Evolutionary conservation across 768 basidiomycete species (phyloP).

Genomic region (Phanerochaete carnosa): DNA sequence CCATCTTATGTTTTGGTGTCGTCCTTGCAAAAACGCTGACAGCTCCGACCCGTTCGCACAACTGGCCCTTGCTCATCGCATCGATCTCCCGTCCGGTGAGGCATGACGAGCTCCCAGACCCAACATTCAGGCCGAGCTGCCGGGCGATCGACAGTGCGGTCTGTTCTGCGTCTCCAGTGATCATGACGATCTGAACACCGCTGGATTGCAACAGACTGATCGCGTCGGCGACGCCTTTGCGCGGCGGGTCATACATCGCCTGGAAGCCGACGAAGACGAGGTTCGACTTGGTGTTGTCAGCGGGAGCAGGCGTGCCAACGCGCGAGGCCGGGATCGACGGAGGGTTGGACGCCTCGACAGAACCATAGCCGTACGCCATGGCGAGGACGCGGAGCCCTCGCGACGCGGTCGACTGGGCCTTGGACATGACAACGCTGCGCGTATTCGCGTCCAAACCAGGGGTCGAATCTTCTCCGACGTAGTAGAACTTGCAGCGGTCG

Average conservation of each 20-base stretch:
- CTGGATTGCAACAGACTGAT: constrained; percentile 77
- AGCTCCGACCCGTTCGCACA: constrained; percentile 76
- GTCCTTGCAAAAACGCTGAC: constrained; percentile 93
- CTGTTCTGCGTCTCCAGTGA: constrained; percentile 91
- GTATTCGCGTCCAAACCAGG: constrained; percentile 72
- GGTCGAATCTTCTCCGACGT: constrained; percentile 86
- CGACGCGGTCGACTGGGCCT: constrained; percentile 68
- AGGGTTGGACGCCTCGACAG: constrained; percentile 36
- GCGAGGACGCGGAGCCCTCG: constrained; percentile 85
- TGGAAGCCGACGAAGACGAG: constrained; percentile 91
- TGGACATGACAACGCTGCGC: constrained; percentile 61
- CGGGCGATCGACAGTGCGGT: constrained; percentile 89
- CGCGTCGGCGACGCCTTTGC: constrained; percentile 90
- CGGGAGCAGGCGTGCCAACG: constrained; percentile 25
- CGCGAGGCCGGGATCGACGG: constrained; percentile 16
- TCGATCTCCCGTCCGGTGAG: constrained; percentile 67
- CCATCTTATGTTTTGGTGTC: constrained; percentile 97
- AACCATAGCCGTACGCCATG: constrained; percentile 84
- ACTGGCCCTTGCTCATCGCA: constrained; percentile 72
- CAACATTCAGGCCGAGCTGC: constrained; percentile 77
- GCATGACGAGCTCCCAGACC: constrained; percentile 34
- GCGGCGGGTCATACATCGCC: constrained; percentile 93
- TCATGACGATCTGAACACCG: constrained; percentile 97
- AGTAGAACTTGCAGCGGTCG: constrained; percentile 84
- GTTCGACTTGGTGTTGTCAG: constrained; percentile 39